These are phyloP conservation scores for Avena eriantha DNA, from an alignment of 176 grass and related monocot species.

Conservation along the genomic window DNA sequence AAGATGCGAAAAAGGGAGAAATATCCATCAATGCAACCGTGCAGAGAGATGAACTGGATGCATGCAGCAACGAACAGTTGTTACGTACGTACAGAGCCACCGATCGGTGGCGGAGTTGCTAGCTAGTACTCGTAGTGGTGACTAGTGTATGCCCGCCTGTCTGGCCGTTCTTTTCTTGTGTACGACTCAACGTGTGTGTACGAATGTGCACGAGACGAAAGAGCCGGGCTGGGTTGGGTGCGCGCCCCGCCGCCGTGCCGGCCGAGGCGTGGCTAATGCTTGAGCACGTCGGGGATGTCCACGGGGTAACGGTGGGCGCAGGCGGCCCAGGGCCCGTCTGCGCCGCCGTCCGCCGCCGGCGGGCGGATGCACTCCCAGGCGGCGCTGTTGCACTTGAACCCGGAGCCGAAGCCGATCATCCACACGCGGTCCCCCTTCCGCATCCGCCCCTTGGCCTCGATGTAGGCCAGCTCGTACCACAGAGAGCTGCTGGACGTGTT, in stretches of 20 bases:
- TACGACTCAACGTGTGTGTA: not conserved
- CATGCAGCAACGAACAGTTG: conserved; percentile 23
- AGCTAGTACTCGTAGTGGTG: not conserved
- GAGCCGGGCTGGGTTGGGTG: not conserved
- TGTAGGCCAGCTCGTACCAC: conserved; percentile 76
- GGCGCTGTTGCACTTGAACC: conserved; percentile 94
- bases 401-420: conserved; percentile 75
- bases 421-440: conserved; percentile 57
- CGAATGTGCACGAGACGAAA: conserved; percentile 12
- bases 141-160: not conserved
- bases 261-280: conserved; percentile 30
- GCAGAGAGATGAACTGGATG: not conserved
- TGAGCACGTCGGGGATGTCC: conserved; percentile 65
- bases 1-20: not conserved
- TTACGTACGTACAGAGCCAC: not conserved
- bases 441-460: conserved; percentile 71
- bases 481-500: conserved; percentile 73
- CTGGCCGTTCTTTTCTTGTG: not conserved
- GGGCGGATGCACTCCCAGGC: conserved; percentile 78
- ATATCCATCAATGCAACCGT: conserved; percentile 6
- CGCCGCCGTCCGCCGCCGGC: not conserved
- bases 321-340: conserved; percentile 53
- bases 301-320: conserved; percentile 62
- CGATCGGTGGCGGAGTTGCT: not conserved
- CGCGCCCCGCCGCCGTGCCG: not conserved